Evolutionary conservation across 208 protist genomes (phyloP).

Genomic region (Leishmania aethiopica): DNA sequence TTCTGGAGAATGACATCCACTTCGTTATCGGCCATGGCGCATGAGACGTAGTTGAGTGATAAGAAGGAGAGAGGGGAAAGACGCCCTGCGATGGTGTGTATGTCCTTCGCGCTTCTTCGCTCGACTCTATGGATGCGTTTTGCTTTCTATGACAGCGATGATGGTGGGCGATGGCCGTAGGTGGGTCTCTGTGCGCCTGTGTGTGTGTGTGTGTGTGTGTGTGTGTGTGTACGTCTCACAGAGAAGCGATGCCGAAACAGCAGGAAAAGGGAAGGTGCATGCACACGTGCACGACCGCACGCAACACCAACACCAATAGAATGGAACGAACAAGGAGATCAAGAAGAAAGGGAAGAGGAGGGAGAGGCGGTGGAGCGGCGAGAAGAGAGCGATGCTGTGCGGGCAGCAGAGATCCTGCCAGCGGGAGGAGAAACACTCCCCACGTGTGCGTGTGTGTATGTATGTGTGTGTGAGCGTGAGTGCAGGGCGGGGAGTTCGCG

Average conservation of each 20-base stretch:
- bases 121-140: background rate
- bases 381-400: background rate
- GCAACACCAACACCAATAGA: background rate
- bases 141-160: background rate
- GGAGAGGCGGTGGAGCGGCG: background rate
- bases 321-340: background rate
- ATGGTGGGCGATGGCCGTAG: background rate
- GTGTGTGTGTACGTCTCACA: background rate
- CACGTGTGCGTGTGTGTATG: background rate
- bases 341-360: background rate
- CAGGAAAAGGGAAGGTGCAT: background rate
- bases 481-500: background rate
- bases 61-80: background rate
- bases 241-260: background rate
- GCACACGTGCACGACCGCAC: background rate
- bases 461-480: background rate
- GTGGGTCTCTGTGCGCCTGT: background rate
- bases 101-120: background rate
- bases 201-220: background rate
- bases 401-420: background rate
- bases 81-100: background rate
- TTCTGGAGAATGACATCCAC: conserved; percentile 63
- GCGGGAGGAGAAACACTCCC: background rate
- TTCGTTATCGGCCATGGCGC: conserved; percentile 45
- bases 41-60: background rate